These are phyloP conservation scores for Calonectria pauciramosa DNA, from an alignment of 2,329 filamentous ascomycete species.

Conservation along the genomic window DNA sequence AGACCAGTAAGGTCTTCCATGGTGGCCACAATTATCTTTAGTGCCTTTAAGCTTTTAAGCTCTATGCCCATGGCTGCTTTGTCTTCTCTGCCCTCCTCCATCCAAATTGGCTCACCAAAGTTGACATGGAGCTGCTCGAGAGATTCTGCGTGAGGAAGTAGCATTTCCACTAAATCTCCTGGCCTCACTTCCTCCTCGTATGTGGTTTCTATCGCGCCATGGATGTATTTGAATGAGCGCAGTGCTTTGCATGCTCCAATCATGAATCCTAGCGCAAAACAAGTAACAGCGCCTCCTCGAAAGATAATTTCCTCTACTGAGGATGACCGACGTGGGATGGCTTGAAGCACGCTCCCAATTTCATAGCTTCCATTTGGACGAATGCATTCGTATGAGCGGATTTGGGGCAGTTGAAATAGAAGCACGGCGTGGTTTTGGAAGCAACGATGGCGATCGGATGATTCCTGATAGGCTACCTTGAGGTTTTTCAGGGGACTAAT, in stretches of 20 bases:
- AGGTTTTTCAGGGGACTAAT: neutral
- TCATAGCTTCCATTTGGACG: neutral
- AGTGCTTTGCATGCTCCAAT: slow-evolving; percentile 17
- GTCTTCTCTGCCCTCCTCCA: neutral
- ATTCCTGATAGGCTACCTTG: slow-evolving; percentile 3
- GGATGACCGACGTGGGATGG: neutral
- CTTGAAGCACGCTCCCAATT: neutral
- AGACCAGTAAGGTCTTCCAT: slow-evolving; percentile 14
- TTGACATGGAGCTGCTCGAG: slow-evolving; percentile 28
- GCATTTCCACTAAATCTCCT: slow-evolving; percentile 15
- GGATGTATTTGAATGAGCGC: slow-evolving; percentile 8
- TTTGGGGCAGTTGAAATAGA: neutral
- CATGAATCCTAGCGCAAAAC: neutral
- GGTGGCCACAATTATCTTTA: neutral
- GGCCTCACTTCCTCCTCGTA: slow-evolving; percentile 16
- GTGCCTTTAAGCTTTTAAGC: slow-evolving; percentile 5
- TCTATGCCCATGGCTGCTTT: slow-evolving; percentile 6
- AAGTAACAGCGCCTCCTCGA: neutral
- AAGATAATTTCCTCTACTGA: slow-evolving; percentile 13
- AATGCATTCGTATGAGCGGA: slow-evolving; percentile 19
- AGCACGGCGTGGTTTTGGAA: neutral
- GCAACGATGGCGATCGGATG: neutral
- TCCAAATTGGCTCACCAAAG: slow-evolving; percentile 5
- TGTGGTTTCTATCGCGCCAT: neutral
- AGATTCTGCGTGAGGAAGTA: slow-evolving; percentile 13